Percentiles rank a stretch among this genome's conserved stretches.
Conservation (phyloP, 306 rosid species). For the Citrullus colocynthis region DNA sequence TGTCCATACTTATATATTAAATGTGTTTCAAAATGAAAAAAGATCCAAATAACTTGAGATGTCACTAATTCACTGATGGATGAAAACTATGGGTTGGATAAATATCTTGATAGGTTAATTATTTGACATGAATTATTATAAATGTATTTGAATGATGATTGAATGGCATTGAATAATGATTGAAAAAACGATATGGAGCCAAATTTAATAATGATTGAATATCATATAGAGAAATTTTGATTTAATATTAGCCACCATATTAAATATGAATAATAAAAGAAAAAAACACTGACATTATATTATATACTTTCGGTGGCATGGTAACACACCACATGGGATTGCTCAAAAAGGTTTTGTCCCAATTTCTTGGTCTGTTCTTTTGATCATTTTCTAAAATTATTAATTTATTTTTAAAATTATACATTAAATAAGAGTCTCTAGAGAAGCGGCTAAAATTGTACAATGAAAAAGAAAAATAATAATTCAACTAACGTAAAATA, state of each 20-base stretch:
- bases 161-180: background rate
- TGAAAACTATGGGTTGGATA: background rate
- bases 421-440: background rate
- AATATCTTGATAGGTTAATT: background rate
- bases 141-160: background rate
- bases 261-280: background rate
- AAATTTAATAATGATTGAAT: background rate
- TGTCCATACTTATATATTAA: too few species aligned
- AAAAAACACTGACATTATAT: background rate
- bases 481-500: too few species aligned
- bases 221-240: background rate
- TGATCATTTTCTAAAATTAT: background rate
- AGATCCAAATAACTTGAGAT: background rate
- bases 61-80: background rate
- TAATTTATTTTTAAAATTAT: background rate
- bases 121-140: background rate
- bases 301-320: slow-evolving; percentile 8
- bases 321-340: slow-evolving; percentile 4
- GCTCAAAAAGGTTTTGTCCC: background rate
- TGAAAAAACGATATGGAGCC: background rate
- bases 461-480: too few species aligned
- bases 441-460: background rate
- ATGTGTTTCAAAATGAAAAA: too few species aligned
- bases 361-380: background rate
- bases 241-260: background rate